Percentiles rank a stretch among this genome's conserved stretches.
phyloP scores from a whole-genome alignment of 2,329 filamentous ascomycete genomes.

The Penicillium sp. region DNA sequence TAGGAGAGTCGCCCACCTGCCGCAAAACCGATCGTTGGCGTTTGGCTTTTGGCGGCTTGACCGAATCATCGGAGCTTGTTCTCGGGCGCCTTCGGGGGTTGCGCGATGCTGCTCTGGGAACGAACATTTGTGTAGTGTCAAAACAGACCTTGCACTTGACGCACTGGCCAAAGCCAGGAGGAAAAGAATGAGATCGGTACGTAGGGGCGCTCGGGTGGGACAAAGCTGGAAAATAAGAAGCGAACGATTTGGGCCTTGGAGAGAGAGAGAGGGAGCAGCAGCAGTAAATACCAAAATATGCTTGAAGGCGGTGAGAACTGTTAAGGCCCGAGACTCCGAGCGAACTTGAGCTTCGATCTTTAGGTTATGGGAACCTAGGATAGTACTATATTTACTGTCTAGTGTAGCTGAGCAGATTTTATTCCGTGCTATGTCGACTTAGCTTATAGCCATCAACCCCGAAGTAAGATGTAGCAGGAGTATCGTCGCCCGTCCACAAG shows the following conservation, averaged over 20 bases:
- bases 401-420: not conserved
- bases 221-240: not conserved
- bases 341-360: not conserved
- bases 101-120: slow-evolving; percentile 34
- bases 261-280: not conserved
- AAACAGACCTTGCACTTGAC: not conserved
- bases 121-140: slow-evolving; percentile 33
- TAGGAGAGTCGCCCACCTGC: slow-evolving; percentile 31
- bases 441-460: not conserved
- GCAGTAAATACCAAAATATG: slow-evolving; percentile 9
- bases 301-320: slow-evolving; percentile 12
- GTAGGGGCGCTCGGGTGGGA: not conserved
- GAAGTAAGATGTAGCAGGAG: not conserved
- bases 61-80: slow-evolving; percentile 43
- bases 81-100: slow-evolving; percentile 40
- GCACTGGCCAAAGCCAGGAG: slow-evolving; percentile 8
- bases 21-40: slow-evolving; percentile 44
- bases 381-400: not conserved
- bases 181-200: not conserved
- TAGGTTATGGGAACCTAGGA: no score
- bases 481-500: not conserved
- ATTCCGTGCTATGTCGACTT: not conserved
- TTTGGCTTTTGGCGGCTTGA: slow-evolving; percentile 45
- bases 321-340: not conserved
- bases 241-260: not conserved